Evolutionary conservation across 2,329 filamentous ascomycete genomes (phyloP), one percentile per base, ranked within the genome.

Genomic region (Westerdykella aurantiaca): DNA sequence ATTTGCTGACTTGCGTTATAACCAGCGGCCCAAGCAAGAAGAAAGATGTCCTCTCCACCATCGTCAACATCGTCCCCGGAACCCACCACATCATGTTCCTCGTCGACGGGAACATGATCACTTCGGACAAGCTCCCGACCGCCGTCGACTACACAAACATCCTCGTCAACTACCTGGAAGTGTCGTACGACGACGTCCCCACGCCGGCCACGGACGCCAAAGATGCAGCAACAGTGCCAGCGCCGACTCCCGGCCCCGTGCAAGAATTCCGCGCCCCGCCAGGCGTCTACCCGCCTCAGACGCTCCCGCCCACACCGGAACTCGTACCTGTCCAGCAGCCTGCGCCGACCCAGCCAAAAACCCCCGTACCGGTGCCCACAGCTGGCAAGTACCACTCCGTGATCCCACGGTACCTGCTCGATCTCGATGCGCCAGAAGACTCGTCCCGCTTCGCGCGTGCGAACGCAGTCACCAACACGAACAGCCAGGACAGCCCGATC

Each of bases 131-230:
- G 51, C 76, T 96, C 43, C 91, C 93, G 12, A 97, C 93, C 0
- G 95, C 93, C 1, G 93, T 98, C 46, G 93, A 98, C 67, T 96
- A 94, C 66, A 94, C 89, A 52, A 97, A 97, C 71, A 95, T 95
- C 63, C 76, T 98, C 14, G 91, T 98, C 69, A 98, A 98, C 70
- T 98, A 97, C 66, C 88, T 98, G 61, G 93, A 98, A 72, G 86
- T 97, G 49, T 87, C 79, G 57, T 81, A 87, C 31, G 84, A 89
- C 44, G 85, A 90, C 59, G 69, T 83, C 23, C 73, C 74, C 10
- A 43, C 52, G 25, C 45, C 55, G 33, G 46, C 46, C 31, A 50
- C 56, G 22, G 50, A 46, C 23, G 46, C 49, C 34, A 34, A 53
- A 10, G 52, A 52, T n/a, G 49, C 51, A 33, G 25, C 55, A 34